Percentiles rank a stretch among this genome's conserved stretches.
phyloP scores from a whole-genome alignment of 805 yeast genomes.

The Teunomyces tritomae region DNA sequence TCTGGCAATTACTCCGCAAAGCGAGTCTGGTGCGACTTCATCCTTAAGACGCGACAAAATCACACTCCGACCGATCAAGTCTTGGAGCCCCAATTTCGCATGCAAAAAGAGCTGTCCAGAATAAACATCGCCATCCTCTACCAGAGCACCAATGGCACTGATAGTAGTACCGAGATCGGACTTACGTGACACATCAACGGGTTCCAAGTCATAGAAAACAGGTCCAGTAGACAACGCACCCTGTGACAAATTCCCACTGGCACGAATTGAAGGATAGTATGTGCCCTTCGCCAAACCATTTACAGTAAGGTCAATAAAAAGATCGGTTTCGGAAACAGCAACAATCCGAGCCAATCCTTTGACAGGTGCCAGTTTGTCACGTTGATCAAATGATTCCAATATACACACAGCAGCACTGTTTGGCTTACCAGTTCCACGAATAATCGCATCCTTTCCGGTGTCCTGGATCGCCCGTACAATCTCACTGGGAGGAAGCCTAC shows the following conservation, averaged over 20 bases:
- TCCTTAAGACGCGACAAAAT: constrained; percentile 44
- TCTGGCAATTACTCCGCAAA: constrained; percentile 89
- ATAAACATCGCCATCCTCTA: constrained; percentile 13
- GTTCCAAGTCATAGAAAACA: constrained; percentile 43
- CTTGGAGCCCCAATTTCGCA: constrained; percentile 48
- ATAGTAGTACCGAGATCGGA: constrained; percentile 26
- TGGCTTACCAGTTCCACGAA: constrained; percentile 85
- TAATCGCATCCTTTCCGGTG: constrained; percentile 85
- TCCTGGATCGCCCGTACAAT: constrained; percentile 66
- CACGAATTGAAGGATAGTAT: constrained; percentile 68
- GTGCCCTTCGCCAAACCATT: constrained; percentile 65
- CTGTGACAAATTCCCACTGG: constrained; percentile 70
- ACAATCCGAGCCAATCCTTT: constrained; percentile 88
- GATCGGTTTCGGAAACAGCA: constrained; percentile 51
- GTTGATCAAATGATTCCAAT: constrained; percentile 64
- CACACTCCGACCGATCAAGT: constrained; percentile 70
- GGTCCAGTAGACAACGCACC: constrained; percentile 71
- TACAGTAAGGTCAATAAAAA: constrained; percentile 73
- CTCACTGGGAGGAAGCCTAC: constrained; percentile 71
- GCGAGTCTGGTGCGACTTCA: constrained; percentile 40
- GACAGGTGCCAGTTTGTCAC: constrained; percentile 54
- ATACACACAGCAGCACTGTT: constrained; percentile 91
- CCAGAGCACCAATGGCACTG: constrained; percentile 34
- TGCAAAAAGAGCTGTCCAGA: constrained; percentile 39
- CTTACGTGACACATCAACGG: constrained; percentile 31